Conservation (phyloP, 2,329 filamentous ascomycete species). For the Hortaea werneckii region DNA sequence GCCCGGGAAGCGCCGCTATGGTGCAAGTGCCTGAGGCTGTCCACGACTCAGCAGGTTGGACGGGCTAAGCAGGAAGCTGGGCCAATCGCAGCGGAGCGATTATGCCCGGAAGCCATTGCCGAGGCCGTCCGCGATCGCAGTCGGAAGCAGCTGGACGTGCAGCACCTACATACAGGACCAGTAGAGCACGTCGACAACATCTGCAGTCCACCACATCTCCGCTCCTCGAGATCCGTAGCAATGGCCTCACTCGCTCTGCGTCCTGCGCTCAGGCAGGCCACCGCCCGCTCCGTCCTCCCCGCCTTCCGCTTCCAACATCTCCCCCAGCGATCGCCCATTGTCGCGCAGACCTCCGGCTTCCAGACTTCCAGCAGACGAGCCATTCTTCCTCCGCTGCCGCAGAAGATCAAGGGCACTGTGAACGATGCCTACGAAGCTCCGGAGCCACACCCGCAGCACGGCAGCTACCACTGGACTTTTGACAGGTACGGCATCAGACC, state of each 20-base stretch:
- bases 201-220: background rate
- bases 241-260: constrained; percentile 47
- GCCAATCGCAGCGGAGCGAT: background rate
- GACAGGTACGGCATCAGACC: constrained; percentile 48
- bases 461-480: constrained; percentile 97
- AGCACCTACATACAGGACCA: background rate
- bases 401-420: constrained; percentile 42
- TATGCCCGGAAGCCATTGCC: background rate
- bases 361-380: constrained; percentile 68
- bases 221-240: background rate
- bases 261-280: constrained; percentile 38
- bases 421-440: constrained; percentile 80
- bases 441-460: constrained; percentile 62
- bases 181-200: no score
- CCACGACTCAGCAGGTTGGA: no score
- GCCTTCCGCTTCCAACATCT: constrained; percentile 23
- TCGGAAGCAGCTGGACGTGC: background rate
- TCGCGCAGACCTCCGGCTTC: constrained; percentile 57
- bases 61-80: background rate
- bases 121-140: background rate
- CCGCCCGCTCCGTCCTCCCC: constrained; percentile 30
- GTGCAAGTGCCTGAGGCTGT: background rate
- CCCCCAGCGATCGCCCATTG: constrained; percentile 29
- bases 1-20: no score
- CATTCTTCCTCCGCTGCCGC: constrained; percentile 75